Conservation (phyloP, 1,139 yeast genomes). For the Protomyces lactucae-debilis region DNA sequence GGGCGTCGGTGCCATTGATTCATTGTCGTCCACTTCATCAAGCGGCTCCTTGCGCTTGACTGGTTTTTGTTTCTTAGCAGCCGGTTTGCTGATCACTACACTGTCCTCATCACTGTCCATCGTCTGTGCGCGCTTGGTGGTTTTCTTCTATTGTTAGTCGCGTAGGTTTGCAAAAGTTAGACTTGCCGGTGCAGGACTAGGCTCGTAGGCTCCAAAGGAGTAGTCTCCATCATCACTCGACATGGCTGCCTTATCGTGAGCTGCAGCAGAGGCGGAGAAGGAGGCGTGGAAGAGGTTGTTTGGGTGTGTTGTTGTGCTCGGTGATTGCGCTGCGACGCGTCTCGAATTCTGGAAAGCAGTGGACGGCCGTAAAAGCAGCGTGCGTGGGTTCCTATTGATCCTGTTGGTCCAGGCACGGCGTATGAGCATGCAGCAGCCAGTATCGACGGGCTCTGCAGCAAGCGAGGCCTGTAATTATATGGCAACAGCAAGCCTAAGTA, state of each 20-base stretch:
- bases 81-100: constrained; percentile 4
- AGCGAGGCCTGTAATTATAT: no score
- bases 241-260: not conserved
- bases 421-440: no score
- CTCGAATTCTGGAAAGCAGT: not conserved
- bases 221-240: not conserved
- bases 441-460: no score
- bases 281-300: not conserved
- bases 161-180: no score
- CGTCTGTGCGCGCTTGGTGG: constrained; percentile 10
- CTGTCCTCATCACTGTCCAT: constrained; percentile 15
- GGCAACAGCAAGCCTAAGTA: no score
- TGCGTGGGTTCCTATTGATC: no score
- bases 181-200: not conserved
- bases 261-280: not conserved
- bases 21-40: not conserved
- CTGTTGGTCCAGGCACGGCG: no score
- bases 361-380: no score
- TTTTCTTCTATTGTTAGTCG: constrained; percentile 1
- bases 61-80: constrained; percentile 29
- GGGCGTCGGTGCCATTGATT: not conserved
- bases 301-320: not conserved
- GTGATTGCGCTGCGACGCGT: not conserved
- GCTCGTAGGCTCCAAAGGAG: not conserved
- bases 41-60: constrained; percentile 17